Conservation (phyloP, 2,329 filamentous ascomycete species). For the Helotiales sp. region DNA sequence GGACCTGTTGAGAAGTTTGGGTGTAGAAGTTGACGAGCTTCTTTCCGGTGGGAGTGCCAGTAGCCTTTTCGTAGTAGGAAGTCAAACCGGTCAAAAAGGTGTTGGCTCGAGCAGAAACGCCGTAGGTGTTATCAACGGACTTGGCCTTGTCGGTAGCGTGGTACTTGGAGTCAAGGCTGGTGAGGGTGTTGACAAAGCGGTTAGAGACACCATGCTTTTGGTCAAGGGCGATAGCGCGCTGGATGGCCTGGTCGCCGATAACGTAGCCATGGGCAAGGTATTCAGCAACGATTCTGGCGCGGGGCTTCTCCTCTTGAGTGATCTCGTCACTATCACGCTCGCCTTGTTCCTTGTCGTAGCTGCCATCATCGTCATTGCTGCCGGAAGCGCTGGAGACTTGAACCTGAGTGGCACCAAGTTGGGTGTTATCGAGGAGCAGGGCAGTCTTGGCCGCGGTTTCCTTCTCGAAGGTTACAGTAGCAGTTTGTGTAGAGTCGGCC, state of each 20-base stretch:
- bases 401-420: conserved; percentile 86
- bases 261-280: conserved; percentile 95
- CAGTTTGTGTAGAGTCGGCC: conserved; percentile 70
- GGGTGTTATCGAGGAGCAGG: conserved; percentile 93
- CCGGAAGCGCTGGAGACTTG: conserved; percentile 67
- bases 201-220: conserved; percentile 81
- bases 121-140: conserved; percentile 81
- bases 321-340: conserved; percentile 68
- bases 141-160: conserved; percentile 85
- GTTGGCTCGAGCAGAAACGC: conserved; percentile 72
- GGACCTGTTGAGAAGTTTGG: conserved; percentile 80
- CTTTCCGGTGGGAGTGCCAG: conserved; percentile 83
- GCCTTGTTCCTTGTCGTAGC: conserved; percentile 53
- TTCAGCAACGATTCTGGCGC: conserved; percentile 89
- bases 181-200: conserved; percentile 76
- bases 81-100: conserved; percentile 64
- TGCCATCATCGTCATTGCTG: conserved; percentile 57
- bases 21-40: conserved; percentile 87
- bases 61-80: conserved; percentile 94
- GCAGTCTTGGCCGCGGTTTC: conserved; percentile 95
- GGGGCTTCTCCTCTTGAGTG: conserved; percentile 94
- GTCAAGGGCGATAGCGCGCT: conserved; percentile 78
- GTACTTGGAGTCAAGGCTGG: conserved; percentile 79
- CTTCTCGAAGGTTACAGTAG: conserved; percentile 96
- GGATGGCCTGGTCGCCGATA: conserved; percentile 59